Evolutionary conservation across 2,329 filamentous ascomycete species (phyloP).

Genomic region (Ophiosphaerella herpotricha): DNA sequence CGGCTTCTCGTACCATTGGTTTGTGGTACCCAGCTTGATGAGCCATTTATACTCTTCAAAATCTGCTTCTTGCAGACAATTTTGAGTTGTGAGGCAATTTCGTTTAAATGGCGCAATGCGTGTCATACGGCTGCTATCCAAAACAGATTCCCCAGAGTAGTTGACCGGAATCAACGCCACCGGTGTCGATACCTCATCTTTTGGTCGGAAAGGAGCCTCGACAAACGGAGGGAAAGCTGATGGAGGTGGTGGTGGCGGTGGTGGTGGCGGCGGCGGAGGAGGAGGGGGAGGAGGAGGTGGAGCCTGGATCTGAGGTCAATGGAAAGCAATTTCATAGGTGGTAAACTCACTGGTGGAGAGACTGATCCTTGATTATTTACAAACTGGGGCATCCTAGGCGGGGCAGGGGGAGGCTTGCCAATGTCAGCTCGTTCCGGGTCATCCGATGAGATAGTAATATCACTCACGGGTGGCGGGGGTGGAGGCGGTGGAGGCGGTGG

Average conservation of each 20-base stretch:
- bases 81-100: slow-evolving; percentile 26
- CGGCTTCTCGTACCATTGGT: slow-evolving; percentile 39
- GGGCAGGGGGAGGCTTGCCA: not conserved
- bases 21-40: slow-evolving; percentile 27
- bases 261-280: slow-evolving; percentile 18
- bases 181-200: slow-evolving; percentile 15
- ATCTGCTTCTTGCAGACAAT: slow-evolving; percentile 28
- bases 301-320: slow-evolving; percentile 1
- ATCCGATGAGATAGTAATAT: not conserved
- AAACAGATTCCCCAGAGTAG: slow-evolving; percentile 23
- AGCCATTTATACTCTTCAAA: slow-evolving; percentile 38
- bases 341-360: slow-evolving; percentile 1
- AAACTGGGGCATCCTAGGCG: not conserved
- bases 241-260: slow-evolving; percentile 18
- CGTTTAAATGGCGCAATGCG: slow-evolving; percentile 31
- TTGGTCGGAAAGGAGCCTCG: slow-evolving; percentile 1
- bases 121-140: slow-evolving; percentile 19
- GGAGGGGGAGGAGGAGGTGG: slow-evolving; percentile 16
- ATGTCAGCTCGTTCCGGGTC: not conserved
- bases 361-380: not conserved
- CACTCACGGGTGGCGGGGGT: not conserved
- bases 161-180: slow-evolving; percentile 23
- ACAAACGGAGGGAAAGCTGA: slow-evolving; percentile 1
- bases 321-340: not conserved
- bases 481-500: not conserved